Evolutionary conservation across 805 yeast genomes (phyloP), one percentile per base, ranked within the genome.

Genomic region (Candida caryicola): DNA sequence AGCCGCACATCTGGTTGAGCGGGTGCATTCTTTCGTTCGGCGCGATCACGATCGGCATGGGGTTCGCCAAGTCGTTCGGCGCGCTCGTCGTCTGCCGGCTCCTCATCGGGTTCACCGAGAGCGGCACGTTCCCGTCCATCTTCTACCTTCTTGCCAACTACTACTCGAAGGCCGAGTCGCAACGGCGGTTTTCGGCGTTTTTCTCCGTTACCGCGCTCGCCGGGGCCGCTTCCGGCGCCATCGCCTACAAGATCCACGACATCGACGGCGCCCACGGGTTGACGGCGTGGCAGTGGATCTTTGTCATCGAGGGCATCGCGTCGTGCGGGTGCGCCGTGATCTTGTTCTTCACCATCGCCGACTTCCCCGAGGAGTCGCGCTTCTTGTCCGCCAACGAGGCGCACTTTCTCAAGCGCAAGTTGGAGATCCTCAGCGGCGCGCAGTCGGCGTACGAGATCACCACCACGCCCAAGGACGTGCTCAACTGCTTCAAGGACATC

Each of bases 221-320:
- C 2, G 90, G 93, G 55, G 89, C 85, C 17, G 83, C 85, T 48
- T 82, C 83, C 10, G 89, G 89, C 41, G 78, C 85, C 19, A 71
- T 84, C 47, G 88, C 90, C 5, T 79, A 74, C 49, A 77, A 77
- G 44, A 75, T 82, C 44, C 60, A 77, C 48, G 78, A 77, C 28
- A 65, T 83, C 49, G 70, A 77, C 45, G 70, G 70, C 4, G 43
- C 34, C 10, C 62, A 62, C 36, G 76, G 75, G 7, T 44, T 69
- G 29, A 47, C 50, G 5, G 61, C 74, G 9, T 75, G 79, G 80
- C 62, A 69, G 50, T 74, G 78, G 76, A 59, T 74, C 29, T 75
- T 73, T 45, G 64, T 75, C 37, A 62, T 74, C 44, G 77, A 74
- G 44, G 79, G 77, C 28, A 50, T 60, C 3, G 49, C 65, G 23